A percentile compares a stretch with the other conserved stretches of the same genome.
Evolutionary conservation across 202 grass and related monocot species (phyloP).

Genomic region (Brachypodium distachyon): DNA sequence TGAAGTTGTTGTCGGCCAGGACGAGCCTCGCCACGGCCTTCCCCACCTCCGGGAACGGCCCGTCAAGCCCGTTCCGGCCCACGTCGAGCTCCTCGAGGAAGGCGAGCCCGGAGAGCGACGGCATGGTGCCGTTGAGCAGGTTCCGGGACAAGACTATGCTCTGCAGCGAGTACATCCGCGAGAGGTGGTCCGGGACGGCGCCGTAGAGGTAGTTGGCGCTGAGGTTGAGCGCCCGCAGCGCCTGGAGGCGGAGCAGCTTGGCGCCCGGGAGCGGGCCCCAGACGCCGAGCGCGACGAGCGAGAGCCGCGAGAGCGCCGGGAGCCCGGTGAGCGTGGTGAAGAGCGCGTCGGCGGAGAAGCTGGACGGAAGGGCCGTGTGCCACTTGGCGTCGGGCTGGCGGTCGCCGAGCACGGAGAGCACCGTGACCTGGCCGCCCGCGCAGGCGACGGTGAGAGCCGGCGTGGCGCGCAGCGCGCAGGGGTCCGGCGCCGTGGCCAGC

Average conservation of each 20-base stretch:
- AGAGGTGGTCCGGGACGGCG: slow-evolving; percentile 31
- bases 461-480: slow-evolving; percentile 44
- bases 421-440: slow-evolving; percentile 35
- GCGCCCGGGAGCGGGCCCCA: slow-evolving; percentile 60
- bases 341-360: slow-evolving; percentile 68
- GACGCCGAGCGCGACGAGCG: slow-evolving; percentile 53
- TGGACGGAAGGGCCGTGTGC: slow-evolving; percentile 23
- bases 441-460: slow-evolving; percentile 44
- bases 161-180: slow-evolving; percentile 47
- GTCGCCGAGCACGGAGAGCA: slow-evolving; percentile 45
- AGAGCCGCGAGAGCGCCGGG: slow-evolving; percentile 29
- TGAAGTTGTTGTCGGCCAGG: slow-evolving; percentile 46
- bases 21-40: slow-evolving; percentile 30
- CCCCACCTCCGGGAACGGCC: slow-evolving; percentile 54
- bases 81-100: slow-evolving; percentile 56
- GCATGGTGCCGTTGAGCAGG: slow-evolving; percentile 44
- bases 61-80: slow-evolving; percentile 37
- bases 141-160: slow-evolving; percentile 55
- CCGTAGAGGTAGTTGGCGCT: slow-evolving; percentile 63
- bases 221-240: slow-evolving; percentile 59
- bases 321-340: slow-evolving; percentile 73
- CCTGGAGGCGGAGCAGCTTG: slow-evolving; percentile 60
- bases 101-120: slow-evolving; percentile 36
- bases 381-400: slow-evolving; percentile 1
- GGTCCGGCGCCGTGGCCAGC: slow-evolving; percentile 10